A percentile compares a stretch with the other conserved stretches of the same genome.
These are phyloP conservation scores for Takashimella tepidaria DNA, from an alignment of 1,284 basidiomycete genomes.

Conservation along the genomic window DNA sequence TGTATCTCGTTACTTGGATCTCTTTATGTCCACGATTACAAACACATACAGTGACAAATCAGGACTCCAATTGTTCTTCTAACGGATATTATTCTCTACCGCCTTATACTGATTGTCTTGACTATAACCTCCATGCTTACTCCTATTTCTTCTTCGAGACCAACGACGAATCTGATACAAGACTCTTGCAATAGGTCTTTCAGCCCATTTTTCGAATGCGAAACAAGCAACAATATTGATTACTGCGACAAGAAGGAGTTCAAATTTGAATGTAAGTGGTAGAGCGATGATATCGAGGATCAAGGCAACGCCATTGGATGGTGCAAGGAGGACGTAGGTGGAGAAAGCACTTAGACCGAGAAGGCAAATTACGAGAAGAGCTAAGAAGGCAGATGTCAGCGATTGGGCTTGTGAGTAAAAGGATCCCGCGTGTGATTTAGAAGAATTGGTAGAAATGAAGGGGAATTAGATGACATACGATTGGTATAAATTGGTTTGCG, in stretches of 20 bases:
- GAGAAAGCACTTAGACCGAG: constrained; percentile 64
- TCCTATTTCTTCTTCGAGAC: constrained; percentile 25
- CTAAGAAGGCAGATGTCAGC: constrained; percentile 50
- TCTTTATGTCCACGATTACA: no score
- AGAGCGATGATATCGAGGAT: constrained; percentile 76
- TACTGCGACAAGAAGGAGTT: constrained; percentile 64
- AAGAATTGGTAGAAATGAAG: not conserved
- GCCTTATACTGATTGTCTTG: constrained; percentile 52
- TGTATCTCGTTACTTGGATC: no score
- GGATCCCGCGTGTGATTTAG: not conserved
- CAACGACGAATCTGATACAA: constrained; percentile 49
- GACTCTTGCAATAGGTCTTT: constrained; percentile 57
- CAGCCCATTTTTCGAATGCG: constrained; percentile 73
- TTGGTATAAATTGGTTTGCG: constrained; percentile 94
- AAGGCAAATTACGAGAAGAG: constrained; percentile 71
- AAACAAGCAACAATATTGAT: constrained; percentile 71
- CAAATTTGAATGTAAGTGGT: constrained; percentile 63
- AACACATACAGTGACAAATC: no score
- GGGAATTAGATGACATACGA: constrained; percentile 50
- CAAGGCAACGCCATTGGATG: constrained; percentile 58
- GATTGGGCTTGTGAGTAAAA: not conserved
- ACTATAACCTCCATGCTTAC: constrained; percentile 44
- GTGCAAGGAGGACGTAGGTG: constrained; percentile 65
- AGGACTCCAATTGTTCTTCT: constrained; percentile 20
- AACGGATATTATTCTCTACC: constrained; percentile 45